Base-by-base conservation (phyloP, 768 basidiomycete species). In the Termitomyces sp. region DNA sequence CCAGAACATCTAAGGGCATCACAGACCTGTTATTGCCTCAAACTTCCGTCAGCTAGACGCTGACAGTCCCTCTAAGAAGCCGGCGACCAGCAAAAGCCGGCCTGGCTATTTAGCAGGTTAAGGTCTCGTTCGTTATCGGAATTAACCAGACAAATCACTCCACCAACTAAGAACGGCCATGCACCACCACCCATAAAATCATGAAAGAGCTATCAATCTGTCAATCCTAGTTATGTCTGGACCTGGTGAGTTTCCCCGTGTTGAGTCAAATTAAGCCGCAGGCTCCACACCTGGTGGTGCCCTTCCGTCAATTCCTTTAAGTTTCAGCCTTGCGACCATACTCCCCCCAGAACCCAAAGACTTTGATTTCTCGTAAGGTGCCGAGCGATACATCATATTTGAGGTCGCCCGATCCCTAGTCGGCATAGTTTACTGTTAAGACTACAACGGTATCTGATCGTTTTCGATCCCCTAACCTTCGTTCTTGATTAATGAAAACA, bases 251-350 rank as follows among this genome's bases (percentile, higher is more conserved):
- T 5, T 42, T 42, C 40, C 40, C 14, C 15, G 40, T 42, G 40
- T 42, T 15, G 14, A 42, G 14, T 42, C 40, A 42, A 42, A 42
- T 42, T 15, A 42, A 42, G 40, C 40, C 6, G 15, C 15, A 42
- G 40, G 14, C 12, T 42, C 40, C 40, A 42, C 40, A 17, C 40
- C 3, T 43, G 5, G 42, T 43, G 42, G 15, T 43, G 42, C 42
- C 15, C 42, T 87, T 87, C 86, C 83, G 79, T 86, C 84, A 88
- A 87, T 87, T 88, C 85, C 85, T 86, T 86, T 86, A 86, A 87
- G 85, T 87, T 87, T 87, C 86, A 86, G 76, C 76, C 73, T 77
- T 77, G 74, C 75, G 70, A 78, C 77, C 76, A 78, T 77, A 78
- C 77, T 78, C 74, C 77, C 74, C 76, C 76, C 20, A 20, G 20